phyloP scores from a whole-genome alignment of 164 flowering plant species.

The Macadamia tetraphylla region DNA sequence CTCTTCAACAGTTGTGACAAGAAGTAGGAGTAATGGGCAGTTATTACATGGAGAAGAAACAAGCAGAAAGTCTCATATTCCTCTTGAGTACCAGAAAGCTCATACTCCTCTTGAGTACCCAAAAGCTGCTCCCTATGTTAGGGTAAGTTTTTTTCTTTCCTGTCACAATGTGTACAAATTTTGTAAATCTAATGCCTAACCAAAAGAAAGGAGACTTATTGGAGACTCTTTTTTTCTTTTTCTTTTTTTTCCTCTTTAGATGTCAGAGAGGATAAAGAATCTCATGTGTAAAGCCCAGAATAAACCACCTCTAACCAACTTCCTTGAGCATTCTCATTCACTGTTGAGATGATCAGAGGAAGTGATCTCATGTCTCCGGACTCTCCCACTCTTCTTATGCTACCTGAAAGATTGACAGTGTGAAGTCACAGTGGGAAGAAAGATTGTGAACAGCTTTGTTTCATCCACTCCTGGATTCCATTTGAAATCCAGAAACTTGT shows the following conservation, averaged over 20 bases:
- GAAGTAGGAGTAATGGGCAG: conserved; percentile 43
- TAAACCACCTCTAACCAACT: conserved; percentile 31
- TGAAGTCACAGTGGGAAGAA: too few species aligned
- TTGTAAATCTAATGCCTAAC: too few species aligned
- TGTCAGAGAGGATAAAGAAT: conserved; percentile 53
- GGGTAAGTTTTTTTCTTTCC: conserved; percentile 22
- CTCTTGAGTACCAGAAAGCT: conserved; percentile 42
- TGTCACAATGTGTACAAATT: not conserved
- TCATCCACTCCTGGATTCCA: too few species aligned
- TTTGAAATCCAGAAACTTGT: not conserved
- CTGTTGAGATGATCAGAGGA: conserved; percentile 31
- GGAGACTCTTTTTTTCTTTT: too few species aligned
- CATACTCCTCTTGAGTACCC: conserved; percentile 33
- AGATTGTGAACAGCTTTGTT: not conserved
- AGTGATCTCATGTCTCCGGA: not conserved
- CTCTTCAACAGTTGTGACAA: conserved; percentile 32
- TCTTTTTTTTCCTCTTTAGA: conserved; percentile 22
- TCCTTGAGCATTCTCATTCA: conserved; percentile 58
- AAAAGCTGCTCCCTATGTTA: conserved; percentile 56
- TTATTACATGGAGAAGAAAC: conserved; percentile 32
- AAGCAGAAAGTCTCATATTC: conserved; percentile 49
- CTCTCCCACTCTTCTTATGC: not conserved
- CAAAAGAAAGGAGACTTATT: not conserved
- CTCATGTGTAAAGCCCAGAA: conserved; percentile 44
- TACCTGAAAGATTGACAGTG: not conserved